phyloP scores from a whole-genome alignment of 2,329 filamentous ascomycete genomes.

The Pleurostoma richardsiae region DNA sequence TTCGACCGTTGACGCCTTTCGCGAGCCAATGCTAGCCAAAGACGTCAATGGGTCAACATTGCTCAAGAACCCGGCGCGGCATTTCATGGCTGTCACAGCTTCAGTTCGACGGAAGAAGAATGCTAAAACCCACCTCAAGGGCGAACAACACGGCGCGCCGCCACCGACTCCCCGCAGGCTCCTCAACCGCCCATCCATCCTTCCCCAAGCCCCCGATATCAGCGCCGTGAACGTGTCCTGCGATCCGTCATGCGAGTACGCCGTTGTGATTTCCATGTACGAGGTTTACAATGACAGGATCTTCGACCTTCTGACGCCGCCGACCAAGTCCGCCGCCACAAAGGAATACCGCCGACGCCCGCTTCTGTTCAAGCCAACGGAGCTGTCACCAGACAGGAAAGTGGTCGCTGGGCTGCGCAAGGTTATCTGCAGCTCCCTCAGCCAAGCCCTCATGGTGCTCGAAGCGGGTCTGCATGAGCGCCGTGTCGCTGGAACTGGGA shows the following conservation, averaged over 20 bases:
- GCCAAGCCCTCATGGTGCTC: slow-evolving; percentile 82
- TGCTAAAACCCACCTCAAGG: slow-evolving; percentile 44
- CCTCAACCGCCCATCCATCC: slow-evolving; percentile 62
- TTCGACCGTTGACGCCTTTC: neutral
- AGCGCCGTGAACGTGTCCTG: slow-evolving; percentile 62
- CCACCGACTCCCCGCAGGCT: slow-evolving; percentile 56
- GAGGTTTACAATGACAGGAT: slow-evolving; percentile 99
- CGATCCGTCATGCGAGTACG: slow-evolving; percentile 72
- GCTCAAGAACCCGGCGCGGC: slow-evolving; percentile 23
- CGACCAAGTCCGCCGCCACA: slow-evolving; percentile 51
- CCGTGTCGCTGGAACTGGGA: slow-evolving; percentile 82
- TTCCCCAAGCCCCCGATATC: slow-evolving; percentile 73
- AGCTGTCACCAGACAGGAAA: slow-evolving; percentile 84
- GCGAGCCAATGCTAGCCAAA: slow-evolving; percentile 4
- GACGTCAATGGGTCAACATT: slow-evolving; percentile 2
- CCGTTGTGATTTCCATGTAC: slow-evolving; percentile 93
- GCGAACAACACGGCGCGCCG: slow-evolving; percentile 35
- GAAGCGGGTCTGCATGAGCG: slow-evolving; percentile 86
- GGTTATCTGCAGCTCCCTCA: slow-evolving; percentile 75
- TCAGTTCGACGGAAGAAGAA: slow-evolving; percentile 35
- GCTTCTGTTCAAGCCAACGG: slow-evolving; percentile 87
- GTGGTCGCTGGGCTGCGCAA: slow-evolving; percentile 90
- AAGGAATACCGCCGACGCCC: slow-evolving; percentile 73
- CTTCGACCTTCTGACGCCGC: slow-evolving; percentile 78
- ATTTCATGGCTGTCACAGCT: slow-evolving; percentile 39